Conservation (phyloP, 495 filamentous ascomycete species). For the Neurospora intermedia region DNA sequence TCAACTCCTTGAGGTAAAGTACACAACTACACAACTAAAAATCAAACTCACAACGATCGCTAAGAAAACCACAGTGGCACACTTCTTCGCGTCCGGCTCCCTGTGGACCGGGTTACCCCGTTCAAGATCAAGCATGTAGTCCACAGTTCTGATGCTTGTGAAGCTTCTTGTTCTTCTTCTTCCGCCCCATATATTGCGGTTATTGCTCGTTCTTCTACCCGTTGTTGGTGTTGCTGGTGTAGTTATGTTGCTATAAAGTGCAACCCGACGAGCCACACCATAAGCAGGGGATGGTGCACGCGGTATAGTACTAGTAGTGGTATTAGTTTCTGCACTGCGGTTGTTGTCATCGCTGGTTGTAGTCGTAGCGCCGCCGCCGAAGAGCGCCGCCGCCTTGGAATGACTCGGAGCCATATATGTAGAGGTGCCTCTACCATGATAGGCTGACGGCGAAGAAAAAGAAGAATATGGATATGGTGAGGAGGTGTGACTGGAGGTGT, state of each 20-base stretch:
- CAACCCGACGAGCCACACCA: not conserved
- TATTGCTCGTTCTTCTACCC: too few species aligned
- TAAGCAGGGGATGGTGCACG: not conserved
- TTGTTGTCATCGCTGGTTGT: too few species aligned
- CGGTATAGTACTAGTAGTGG: not conserved
- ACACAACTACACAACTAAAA: not conserved
- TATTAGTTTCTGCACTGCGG: too few species aligned
- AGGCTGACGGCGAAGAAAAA: too few species aligned
- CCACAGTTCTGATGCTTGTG: not conserved
- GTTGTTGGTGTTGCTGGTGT: not conserved
- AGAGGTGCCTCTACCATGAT: too few species aligned
- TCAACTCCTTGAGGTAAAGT: not conserved
- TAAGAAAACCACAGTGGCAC: not conserved
- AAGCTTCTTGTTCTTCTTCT: not conserved
- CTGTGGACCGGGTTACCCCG: not conserved
- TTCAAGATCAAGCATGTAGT: not conserved
- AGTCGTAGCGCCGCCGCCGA: too few species aligned
- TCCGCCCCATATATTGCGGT: not conserved
- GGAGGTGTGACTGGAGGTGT: not conserved
- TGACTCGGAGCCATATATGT: too few species aligned
- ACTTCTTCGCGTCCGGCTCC: not conserved
- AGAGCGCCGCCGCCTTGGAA: too few species aligned
- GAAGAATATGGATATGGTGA: not conserved
- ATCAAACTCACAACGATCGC: not conserved
- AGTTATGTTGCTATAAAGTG: too few species aligned